Base-by-base conservation (phyloP, 306 rosid genomes). In the Lotus japonicus region DNA sequence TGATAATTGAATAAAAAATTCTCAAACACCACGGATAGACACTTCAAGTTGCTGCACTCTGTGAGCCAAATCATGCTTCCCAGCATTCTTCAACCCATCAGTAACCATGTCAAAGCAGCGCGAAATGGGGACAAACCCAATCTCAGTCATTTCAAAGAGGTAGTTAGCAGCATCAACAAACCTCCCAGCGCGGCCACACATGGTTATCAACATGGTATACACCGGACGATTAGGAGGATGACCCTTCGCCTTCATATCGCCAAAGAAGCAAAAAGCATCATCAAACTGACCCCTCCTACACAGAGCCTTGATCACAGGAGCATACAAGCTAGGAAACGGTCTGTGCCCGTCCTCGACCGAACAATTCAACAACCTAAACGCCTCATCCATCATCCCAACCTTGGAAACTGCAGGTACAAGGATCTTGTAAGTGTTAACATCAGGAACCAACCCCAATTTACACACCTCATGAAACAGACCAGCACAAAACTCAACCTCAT, bases 191-290 rank as follows among this genome's bases (percentile, higher is more conserved):
- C 96, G 89, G 6, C 97, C 94, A 60, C 88, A 79, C 97, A 88
- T 90, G 0, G 98, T 90, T 55, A 92, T 90, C 81, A 90, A 49
- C 98, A 88, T 90, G 0, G 98, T 88, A 53, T 90, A 92, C 5
- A 90, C 90, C 0, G 98, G 98, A 44, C 98, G 78, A 26, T 92
- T 92, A 0, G 98, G 98, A 0, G 89, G 96, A 79, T 92, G 98
- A 15, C 94, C 98, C 75, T 85, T 88, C 3, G 57, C 82, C 78
- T 89, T 92, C 98, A 90, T 90, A 79, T 92, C 96, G 66, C 92
- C 75, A 21, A 90, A 90, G 64, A 92, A 92, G 71, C 98, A 88
- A 52, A 90, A 80, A 0, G 96, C 98, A 81, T 89, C 98, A 66
- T 90, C 96, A 74, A 92, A 92, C 59, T 82, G 96, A 5, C 96